Evolutionary conservation across 2,329 filamentous ascomycete species (phyloP), one percentile per base, ranked within the genome.

Genomic region (Ascochyta lentis): DNA sequence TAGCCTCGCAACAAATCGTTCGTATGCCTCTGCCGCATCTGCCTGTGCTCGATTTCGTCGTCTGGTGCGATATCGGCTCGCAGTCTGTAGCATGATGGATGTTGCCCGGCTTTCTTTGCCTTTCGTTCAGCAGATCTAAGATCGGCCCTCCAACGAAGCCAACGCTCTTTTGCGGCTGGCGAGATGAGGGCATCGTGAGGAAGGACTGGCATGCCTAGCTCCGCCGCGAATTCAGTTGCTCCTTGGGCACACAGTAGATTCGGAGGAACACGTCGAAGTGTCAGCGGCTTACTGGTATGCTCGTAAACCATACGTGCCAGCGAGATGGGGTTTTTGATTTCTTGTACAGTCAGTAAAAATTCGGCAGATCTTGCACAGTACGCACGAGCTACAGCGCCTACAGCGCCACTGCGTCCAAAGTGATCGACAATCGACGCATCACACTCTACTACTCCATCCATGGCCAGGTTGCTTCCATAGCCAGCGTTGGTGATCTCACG

Each of bases 401-500:
- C 96, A 38, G 92, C 95, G 64, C 95, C 95, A 73, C 94, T 98
- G 61, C 92, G 87, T 38, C 96, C 95, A 46, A 89, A 80, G 72
- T 98, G 90, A 69, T 99, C 93, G 37, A 99, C 90, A 49, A 99
- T 85, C 0, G 92, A 93, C 51, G 95, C 95, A 79, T 99, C 95
- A 66, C 93, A 96, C 75, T 99, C 95, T 12, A 98, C 95, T 1
- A 87, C 85, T 1, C 95, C 95, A 65, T 97, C 89, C 60, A 96
- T 90, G 40, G 91, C 89, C 23, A 99, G 80, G 68, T 99, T 99
- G 77, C 95, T 99, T 42, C 96, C 95, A 72, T 90, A 98, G 0
- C 95, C 95, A 34, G 94, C 91, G 74, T 99, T 99, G 33, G 96
- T 99, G 63, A 99, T 96, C 68, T 97, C 92, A 54, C 90, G 88